phyloP scores from a whole-genome alignment of 768 basidiomycete genomes.

The Tricholomella constricta region DNA sequence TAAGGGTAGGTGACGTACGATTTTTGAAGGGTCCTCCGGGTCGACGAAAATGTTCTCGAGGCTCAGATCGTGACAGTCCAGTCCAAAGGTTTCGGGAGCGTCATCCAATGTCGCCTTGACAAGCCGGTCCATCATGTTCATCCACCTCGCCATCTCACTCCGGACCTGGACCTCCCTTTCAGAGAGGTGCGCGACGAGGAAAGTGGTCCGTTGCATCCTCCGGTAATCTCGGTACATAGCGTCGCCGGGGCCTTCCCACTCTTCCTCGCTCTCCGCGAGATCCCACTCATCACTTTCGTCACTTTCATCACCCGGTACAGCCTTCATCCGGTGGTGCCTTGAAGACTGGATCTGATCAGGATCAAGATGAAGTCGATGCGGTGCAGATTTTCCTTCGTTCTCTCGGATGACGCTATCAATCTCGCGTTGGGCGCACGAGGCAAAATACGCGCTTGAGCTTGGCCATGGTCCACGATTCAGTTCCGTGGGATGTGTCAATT shows the following conservation, averaged over 20 bases:
- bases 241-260: conserved; percentile 78
- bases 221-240: conserved; percentile 83
- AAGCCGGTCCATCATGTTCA: conserved; percentile 64
- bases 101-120: conserved; percentile 30
- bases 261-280: conserved; percentile 76
- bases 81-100: conserved; percentile 59
- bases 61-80: conserved; percentile 87
- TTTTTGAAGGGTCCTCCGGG: conserved; percentile 60
- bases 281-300: conserved; percentile 83
- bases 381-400: conserved; percentile 74
- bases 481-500: conserved; percentile 65
- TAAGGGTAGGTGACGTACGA: conserved; percentile 56
- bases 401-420: conserved; percentile 72
- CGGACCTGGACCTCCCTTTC: conserved; percentile 63
- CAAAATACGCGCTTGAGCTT: conserved; percentile 58
- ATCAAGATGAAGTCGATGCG: conserved; percentile 78
- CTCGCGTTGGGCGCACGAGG: conserved; percentile 72
- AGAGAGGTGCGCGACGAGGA: conserved; percentile 70
- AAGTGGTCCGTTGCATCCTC: conserved; percentile 77
- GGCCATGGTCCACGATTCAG: conserved; percentile 83
- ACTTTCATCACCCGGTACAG: conserved; percentile 71
- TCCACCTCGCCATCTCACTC: conserved; percentile 74
- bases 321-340: conserved; percentile 65
- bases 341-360: conserved; percentile 75
- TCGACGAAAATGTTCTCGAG: conserved; percentile 87